These are phyloP conservation scores for Endothia cerciana DNA, from an alignment of 2,329 filamentous ascomycete species.

Conservation along the genomic window DNA sequence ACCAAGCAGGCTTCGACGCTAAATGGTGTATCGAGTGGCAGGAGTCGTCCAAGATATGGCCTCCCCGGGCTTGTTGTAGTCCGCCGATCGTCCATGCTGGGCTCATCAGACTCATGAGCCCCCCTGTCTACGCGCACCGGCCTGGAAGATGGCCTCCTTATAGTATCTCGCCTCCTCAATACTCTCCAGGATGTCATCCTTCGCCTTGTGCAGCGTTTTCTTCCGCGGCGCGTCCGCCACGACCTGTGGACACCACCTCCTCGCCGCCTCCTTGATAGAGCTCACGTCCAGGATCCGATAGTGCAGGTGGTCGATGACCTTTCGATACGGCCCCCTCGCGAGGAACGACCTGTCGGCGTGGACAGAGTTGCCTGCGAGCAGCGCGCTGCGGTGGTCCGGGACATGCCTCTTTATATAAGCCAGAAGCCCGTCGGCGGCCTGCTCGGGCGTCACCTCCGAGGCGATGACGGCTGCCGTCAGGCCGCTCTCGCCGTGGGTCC, in stretches of 20 bases:
- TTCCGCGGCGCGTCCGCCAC: constrained; percentile 72
- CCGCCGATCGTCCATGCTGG: no score
- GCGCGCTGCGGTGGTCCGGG: constrained; percentile 65
- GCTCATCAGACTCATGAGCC: background rate
- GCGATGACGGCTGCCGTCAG: constrained; percentile 76
- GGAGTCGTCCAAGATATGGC: background rate
- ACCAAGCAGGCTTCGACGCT: background rate
- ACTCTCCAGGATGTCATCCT: constrained; percentile 90
- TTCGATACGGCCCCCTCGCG: constrained; percentile 70
- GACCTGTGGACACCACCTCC: constrained; percentile 73
- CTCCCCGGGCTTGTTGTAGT: no score
- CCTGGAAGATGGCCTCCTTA: constrained; percentile 49
- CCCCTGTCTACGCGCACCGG: no score
- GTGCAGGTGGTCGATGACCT: constrained; percentile 77
- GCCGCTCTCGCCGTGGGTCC: constrained; percentile 79
- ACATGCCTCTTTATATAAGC: constrained; percentile 76
- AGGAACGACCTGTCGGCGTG: constrained; percentile 89
- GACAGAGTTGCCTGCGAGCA: constrained; percentile 91
- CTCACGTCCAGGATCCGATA: constrained; percentile 94
- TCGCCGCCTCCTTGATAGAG: constrained; percentile 85
- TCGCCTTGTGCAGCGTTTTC: constrained; percentile 77
- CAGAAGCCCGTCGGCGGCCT: constrained; percentile 74
- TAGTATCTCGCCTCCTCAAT: constrained; percentile 91
- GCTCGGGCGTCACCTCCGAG: constrained; percentile 71
- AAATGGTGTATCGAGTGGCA: background rate